Percentiles rank a stretch among this genome's conserved stretches.
These are phyloP conservation scores for Datisca glomerata DNA, from an alignment of 306 rosid genomes.

Conservation along the genomic window DNA sequence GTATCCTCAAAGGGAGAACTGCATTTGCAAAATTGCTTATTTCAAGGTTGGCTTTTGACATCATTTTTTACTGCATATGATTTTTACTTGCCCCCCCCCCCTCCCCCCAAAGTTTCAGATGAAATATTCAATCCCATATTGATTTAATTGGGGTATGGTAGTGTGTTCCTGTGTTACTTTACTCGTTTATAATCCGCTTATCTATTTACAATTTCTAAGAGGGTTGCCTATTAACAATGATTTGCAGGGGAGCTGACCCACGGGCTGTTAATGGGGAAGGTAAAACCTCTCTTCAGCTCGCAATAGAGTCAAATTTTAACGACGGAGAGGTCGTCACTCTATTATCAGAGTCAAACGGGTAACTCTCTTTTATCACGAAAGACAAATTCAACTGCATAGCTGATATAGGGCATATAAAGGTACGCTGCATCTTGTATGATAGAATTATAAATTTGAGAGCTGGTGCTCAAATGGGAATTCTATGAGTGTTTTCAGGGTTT, in stretches of 20 bases:
- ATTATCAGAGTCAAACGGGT: constrained; percentile 58
- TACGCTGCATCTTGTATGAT: constrained; percentile 37
- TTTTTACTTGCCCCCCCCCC: too few species aligned
- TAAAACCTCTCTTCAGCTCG: constrained; percentile 68
- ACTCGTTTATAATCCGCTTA: constrained; percentile 4
- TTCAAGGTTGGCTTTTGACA: constrained; percentile 47
- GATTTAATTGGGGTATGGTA: too few species aligned
- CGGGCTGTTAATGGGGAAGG: constrained; percentile 71
- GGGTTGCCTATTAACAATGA: background rate
- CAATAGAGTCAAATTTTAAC: constrained; percentile 51
- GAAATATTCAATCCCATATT: too few species aligned
- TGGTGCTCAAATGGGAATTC: constrained; percentile 31
- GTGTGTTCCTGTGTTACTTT: constrained; percentile 4
- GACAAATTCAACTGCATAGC: constrained; percentile 1
- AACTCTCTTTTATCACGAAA: constrained; percentile 19
- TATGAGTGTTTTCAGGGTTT: constrained; percentile 28
- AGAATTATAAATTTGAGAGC: constrained; percentile 37
- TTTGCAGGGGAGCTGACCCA: constrained; percentile 90
- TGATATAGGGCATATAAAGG: background rate
- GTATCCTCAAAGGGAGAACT: constrained; percentile 57
- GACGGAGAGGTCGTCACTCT: constrained; percentile 49
- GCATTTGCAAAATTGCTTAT: constrained; percentile 55
- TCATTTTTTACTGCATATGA: too few species aligned
- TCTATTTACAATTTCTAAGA: background rate
- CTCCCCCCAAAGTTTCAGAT: too few species aligned